Evolutionary conservation across 768 basidiomycete genomes (phyloP).

Genomic region (Dictyophora rubrovolvata): DNA sequence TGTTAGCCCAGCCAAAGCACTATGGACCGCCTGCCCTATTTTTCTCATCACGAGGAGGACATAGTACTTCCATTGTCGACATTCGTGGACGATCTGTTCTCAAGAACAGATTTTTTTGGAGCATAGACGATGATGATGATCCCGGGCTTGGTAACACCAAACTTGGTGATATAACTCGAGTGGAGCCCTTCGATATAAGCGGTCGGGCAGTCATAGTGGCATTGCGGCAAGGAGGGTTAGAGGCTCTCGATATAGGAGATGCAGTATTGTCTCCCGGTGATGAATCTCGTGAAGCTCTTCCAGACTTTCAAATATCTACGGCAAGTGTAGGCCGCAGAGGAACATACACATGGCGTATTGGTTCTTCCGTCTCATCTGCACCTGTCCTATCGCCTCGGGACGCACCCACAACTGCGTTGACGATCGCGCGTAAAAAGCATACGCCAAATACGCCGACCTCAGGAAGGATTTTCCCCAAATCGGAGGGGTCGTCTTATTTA

Average conservation of each 20-base stretch:
- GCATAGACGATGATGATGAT: conserved; percentile 46
- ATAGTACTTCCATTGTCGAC: conserved; percentile 82
- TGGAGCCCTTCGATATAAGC: conserved; percentile 73
- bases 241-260: conserved; percentile 71
- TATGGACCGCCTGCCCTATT: conserved; percentile 84
- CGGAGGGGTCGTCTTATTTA: conserved; percentile 36
- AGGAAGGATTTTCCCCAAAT: conserved; percentile 38
- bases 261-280: conserved; percentile 74
- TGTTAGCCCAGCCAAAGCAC: conserved; percentile 67
- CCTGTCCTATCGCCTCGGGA: conserved; percentile 21
- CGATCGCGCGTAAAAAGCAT: conserved; percentile 33
- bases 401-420: conserved; percentile 21
- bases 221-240: conserved; percentile 78
- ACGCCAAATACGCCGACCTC: conserved; percentile 19
- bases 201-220: conserved; percentile 73
- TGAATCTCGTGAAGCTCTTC: conserved; percentile 62
- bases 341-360: conserved; percentile 78
- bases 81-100: conserved; percentile 77
- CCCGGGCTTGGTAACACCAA: conserved; percentile 25
- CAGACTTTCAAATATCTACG: conserved; percentile 54
- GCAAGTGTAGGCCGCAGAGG: conserved; percentile 57
- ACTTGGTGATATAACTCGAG: conserved; percentile 73
- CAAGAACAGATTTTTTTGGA: conserved; percentile 75
- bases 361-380: conserved; percentile 48
- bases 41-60: conserved; percentile 81